Evolutionary conservation across 2,329 filamentous ascomycete genomes (phyloP), one percentile per base, ranked within the genome.

Genomic region (Nemania sp.): DNA sequence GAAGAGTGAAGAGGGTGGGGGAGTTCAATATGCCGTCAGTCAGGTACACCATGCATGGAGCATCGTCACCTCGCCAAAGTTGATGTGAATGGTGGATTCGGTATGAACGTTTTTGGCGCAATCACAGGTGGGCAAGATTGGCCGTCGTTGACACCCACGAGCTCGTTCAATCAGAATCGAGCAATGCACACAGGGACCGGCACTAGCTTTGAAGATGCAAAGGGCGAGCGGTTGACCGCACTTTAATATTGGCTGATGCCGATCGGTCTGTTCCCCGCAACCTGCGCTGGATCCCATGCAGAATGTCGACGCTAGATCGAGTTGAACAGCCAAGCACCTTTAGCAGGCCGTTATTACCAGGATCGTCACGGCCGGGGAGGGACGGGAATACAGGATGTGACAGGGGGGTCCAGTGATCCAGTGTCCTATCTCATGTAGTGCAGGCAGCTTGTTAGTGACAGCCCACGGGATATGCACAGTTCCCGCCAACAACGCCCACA

Each of bases 221-320:
- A 62, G 58, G 59, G 59, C 54, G 48, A 55, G 72, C 72, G 72
- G 71, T 61, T 72, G 81, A 76, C 72, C 71, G 75, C 70, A 73
- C 73, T 74, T 76, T 78, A 76, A 83, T 83, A 85, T 84, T 85
- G 82, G 82, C 76, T 78, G 78, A 72, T 60, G 68, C 60, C 62
- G 68, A 75, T 76, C 71, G 71, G 72, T 71, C 69, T 68, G 70
- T 73, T 73, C 75, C 73, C 75, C 73, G 73, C 72, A 74, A 70
- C 62, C 68, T 73, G 74, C 71, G 75, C 71, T 73, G 72, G 35
- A 55, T 48, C 55, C 55, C 63, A 69, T 75, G 74, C 72, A 76
- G 73, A 37, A 58, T 71, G 67, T 65, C 39, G 66, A 69, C 70
- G 69, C 69, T 65, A 68, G 65, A 64, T 58, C 50, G 54, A 54